Base-by-base conservation (phyloP, 495 filamentous ascomycete genomes). In the Penicillium angulare region DNA sequence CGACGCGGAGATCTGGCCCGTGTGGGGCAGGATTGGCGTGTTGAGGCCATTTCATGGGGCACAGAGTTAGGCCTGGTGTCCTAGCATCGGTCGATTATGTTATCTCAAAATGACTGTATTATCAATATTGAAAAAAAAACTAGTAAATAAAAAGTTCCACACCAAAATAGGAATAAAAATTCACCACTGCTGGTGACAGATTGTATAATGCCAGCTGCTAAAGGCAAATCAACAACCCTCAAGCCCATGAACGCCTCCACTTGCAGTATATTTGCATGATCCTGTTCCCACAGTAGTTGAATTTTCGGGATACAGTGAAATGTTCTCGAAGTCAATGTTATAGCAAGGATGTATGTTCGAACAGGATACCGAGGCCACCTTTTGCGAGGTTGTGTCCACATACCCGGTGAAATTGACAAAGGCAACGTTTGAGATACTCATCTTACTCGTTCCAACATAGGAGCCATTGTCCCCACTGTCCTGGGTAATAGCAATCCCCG, bases 401-500 rank as follows among this genome's bases (percentile, higher is more conserved):
- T 66, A 74, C 5, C 79, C 79, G 8, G 75, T 79, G 52, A 82
- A 82, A 50, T 82, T 82, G 18, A 77, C 69, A 60, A 77, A 81
- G 0, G 65, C 64, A 21, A 83, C 58, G 42, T 82, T 73, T 7
- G 66, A 70, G 24, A 83, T 61, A 27, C 68, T 61, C 76, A 82
- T 76, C 48, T 70, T 63, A 43, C 65, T 73, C 17, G 76, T 79
- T 3, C 80, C 80, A 1, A 58, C 23, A 33, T 67, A 76, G 3
- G 68, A 75, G 8, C 79, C 78, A 53, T 84, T 80, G 49, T 81
- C 67, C 5, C 79, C 78, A 43, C 47, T 75, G 48, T 77, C 69
- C 61, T 82, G 67, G 3, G 57, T 77, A 51, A 83, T 80, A 1
- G 55, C 49, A 0, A 68, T 59, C 1, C 71, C 72, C 17, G 59